phyloP scores from a whole-genome alignment of 2,329 filamentous ascomycete genomes.

The Penicillium sp. region DNA sequence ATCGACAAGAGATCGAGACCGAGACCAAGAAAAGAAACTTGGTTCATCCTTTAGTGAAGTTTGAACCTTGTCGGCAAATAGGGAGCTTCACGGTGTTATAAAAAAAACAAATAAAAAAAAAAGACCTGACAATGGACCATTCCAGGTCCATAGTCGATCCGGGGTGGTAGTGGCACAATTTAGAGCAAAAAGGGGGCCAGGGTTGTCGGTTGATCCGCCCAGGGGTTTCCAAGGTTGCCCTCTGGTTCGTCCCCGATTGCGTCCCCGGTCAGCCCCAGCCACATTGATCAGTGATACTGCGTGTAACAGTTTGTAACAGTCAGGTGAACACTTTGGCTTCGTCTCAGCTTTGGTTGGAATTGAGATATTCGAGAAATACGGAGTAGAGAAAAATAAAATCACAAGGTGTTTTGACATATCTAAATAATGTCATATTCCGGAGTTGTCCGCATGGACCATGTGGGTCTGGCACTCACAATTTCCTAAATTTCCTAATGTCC shows the following conservation, averaged over 20 bases:
- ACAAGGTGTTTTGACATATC: neutral
- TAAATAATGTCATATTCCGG: neutral
- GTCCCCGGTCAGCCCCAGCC: slow-evolving; percentile 1
- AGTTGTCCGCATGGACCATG: slow-evolving; percentile 5
- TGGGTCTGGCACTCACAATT: slow-evolving; percentile 5
- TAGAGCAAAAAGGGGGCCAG: slow-evolving; percentile 12
- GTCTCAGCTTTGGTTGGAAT: slow-evolving; percentile 5
- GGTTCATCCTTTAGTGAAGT: neutral
- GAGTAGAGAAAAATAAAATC: no score
- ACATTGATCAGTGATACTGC: neutral
- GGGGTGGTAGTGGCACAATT: slow-evolving; percentile 26
- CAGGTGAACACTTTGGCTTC: neutral
- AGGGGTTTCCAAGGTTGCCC: slow-evolving; percentile 28
- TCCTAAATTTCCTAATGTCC: no score
- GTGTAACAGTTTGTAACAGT: neutral
- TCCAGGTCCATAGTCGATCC: slow-evolving; percentile 23
- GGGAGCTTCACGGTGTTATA: neutral
- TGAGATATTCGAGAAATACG: neutral
- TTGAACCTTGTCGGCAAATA: neutral
- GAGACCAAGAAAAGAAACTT: slow-evolving; percentile 2
- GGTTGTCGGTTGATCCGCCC: slow-evolving; percentile 32
- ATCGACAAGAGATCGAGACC: slow-evolving; percentile 9
- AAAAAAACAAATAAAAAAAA: no score
- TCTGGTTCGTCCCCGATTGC: slow-evolving; percentile 6
- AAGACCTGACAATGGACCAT: neutral